These are phyloP conservation scores for Apiotrichum mycotoxinovorans DNA, from an alignment of 1,284 basidiomycete species.

Conservation along the genomic window DNA sequence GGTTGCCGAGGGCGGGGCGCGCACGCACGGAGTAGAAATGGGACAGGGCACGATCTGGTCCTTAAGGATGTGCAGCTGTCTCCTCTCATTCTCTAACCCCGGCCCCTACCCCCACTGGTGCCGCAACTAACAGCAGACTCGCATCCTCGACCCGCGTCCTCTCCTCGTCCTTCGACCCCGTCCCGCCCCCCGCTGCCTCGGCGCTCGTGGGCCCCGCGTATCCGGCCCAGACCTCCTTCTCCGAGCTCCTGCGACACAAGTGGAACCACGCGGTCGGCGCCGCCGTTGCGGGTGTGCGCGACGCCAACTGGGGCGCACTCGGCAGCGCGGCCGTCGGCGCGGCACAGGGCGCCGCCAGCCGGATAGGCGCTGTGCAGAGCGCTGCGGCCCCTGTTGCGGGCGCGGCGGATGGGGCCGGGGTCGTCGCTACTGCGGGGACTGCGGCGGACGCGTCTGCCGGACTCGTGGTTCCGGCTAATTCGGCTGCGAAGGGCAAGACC, in stretches of 20 bases:
- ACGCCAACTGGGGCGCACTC: slow-evolving; percentile 33
- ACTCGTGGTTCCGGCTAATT: background rate
- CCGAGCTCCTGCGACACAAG: slow-evolving; percentile 27
- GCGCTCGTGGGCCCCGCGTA: slow-evolving; percentile 30
- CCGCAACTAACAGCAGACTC: slow-evolving; percentile 1
- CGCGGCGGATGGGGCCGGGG: background rate
- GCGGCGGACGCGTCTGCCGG: too few relatives aligned
- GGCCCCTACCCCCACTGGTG: background rate
- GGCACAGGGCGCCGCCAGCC: slow-evolving; percentile 2
- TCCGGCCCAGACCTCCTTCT: slow-evolving; percentile 25
- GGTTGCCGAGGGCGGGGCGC: background rate
- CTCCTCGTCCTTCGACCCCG: slow-evolving; percentile 30
- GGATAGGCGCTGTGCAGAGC: background rate
- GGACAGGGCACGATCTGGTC: too few relatives aligned
- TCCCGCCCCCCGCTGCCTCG: slow-evolving; percentile 27
- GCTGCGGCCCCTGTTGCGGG: background rate
- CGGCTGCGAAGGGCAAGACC: background rate
- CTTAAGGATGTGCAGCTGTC: too few relatives aligned
- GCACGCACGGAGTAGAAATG: background rate
- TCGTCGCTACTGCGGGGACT: background rate
- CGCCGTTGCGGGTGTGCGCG: slow-evolving; percentile 22
- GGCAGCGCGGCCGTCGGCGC: slow-evolving; percentile 16
- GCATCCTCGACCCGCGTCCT: slow-evolving; percentile 19
- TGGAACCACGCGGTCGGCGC: slow-evolving; percentile 39
- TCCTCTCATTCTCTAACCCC: background rate